phyloP scores from a whole-genome alignment of 352 stramenopile genomes.

The Aphanomyces cochlioides region DNA sequence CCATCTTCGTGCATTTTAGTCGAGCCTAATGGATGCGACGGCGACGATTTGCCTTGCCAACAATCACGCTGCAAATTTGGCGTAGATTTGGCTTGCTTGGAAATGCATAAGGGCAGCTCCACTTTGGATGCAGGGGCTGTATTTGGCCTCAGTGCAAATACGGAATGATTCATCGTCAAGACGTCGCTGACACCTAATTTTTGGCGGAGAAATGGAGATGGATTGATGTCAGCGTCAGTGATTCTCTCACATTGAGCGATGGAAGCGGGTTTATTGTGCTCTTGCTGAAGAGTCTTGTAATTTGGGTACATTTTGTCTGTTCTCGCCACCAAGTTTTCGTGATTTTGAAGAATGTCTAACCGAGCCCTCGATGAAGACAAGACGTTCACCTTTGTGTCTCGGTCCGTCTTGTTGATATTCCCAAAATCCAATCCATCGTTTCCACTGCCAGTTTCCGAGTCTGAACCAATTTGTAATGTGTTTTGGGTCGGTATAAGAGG shows the following conservation, averaged over 20 bases:
- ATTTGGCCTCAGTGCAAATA: slow-evolving; percentile 7
- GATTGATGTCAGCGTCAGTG: slow-evolving; percentile 3
- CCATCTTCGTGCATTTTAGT: too few relatives aligned
- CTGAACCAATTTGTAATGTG: too few relatives aligned
- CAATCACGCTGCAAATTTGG: too few relatives aligned
- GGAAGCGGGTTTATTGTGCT: not conserved
- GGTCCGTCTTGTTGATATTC: not conserved
- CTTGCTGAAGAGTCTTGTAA: not conserved
- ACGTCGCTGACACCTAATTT: slow-evolving; percentile 10
- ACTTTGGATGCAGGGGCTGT: slow-evolving; percentile 1
- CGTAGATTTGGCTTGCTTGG: not conserved
- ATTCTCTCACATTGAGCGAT: not conserved
- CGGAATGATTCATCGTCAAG: slow-evolving; percentile 13
- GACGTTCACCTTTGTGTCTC: not conserved
- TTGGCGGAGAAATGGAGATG: not conserved
- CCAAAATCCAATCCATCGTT: too few relatives aligned
- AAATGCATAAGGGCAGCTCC: not conserved
- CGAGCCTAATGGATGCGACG: too few relatives aligned
- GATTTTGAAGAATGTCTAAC: slow-evolving; percentile 3
- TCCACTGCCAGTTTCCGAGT: too few relatives aligned
- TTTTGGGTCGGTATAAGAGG: slow-evolving; percentile 1
- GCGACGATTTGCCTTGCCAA: too few relatives aligned
- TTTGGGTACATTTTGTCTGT: slow-evolving; percentile 11
- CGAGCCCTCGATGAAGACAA: not conserved
- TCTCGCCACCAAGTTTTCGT: slow-evolving; percentile 3